Conservation (phyloP, 1,139 yeast species). For the Hyphopichia khmerensis region DNA sequence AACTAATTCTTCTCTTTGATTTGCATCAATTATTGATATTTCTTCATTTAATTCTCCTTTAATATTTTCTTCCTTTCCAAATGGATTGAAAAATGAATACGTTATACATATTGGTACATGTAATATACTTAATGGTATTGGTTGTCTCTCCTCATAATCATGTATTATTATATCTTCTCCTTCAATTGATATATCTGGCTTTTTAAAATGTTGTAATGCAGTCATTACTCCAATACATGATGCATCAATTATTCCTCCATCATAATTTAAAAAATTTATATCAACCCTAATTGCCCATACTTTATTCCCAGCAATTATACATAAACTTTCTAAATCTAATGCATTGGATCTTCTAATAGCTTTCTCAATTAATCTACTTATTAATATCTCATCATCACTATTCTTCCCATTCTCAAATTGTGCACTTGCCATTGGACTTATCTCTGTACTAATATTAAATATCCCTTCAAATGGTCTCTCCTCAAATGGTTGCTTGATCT, state of each 20-base stretch:
- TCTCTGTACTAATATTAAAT: slow-evolving; percentile 80
- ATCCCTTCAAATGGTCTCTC: slow-evolving; percentile 94
- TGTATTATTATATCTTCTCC: slow-evolving; percentile 66
- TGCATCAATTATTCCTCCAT: slow-evolving; percentile 90
- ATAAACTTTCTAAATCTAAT: slow-evolving; percentile 82
- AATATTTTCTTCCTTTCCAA: slow-evolving; percentile 61
- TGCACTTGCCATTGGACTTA: slow-evolving; percentile 87
- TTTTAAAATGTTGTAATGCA: slow-evolving; percentile 76
- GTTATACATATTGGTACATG: slow-evolving; percentile 94
- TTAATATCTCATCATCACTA: slow-evolving; percentile 74
- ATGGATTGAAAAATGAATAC: slow-evolving; percentile 76
- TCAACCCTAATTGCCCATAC: slow-evolving; percentile 93
- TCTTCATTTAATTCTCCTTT: slow-evolving; percentile 63
- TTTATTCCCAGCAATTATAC: slow-evolving; percentile 86
- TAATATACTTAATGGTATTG: slow-evolving; percentile 79
- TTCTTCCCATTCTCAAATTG: slow-evolving; percentile 72
- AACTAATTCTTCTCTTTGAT: slow-evolving; percentile 70
- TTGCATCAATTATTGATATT: slow-evolving; percentile 73
- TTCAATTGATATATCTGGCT: slow-evolving; percentile 82
- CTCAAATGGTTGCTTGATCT: slow-evolving; percentile 78
- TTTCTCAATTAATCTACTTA: slow-evolving; percentile 82
- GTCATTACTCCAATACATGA: slow-evolving; percentile 90
- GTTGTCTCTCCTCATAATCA: slow-evolving; percentile 74
- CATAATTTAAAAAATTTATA: slow-evolving; percentile 82
- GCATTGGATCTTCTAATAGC: slow-evolving; percentile 90